Percentiles rank a stretch among this genome's conserved stretches.
Conservation (phyloP, 1,284 basidiomycete species). For the Ustilago hordei region DNA sequence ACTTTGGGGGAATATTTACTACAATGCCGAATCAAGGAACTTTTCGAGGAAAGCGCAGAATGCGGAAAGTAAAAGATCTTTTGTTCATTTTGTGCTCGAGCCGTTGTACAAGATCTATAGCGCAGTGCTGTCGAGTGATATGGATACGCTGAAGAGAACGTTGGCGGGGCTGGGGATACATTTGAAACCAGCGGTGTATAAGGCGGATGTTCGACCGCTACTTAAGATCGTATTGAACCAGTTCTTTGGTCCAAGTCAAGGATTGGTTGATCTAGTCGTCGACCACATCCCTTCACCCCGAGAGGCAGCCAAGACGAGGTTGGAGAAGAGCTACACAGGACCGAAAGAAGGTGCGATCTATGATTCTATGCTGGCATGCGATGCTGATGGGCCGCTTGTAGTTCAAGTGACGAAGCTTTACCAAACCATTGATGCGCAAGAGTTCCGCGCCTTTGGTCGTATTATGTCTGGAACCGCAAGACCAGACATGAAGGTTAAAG, state of each 20-base stretch:
- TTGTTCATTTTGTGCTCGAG: constrained; percentile 96
- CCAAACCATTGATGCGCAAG: constrained; percentile 93
- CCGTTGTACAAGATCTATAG: constrained; percentile 98
- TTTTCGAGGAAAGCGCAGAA: constrained; percentile 87
- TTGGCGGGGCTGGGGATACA: constrained; percentile 84
- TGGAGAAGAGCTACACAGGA: constrained; percentile 69
- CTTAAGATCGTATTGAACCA: constrained; percentile 92
- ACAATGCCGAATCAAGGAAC: constrained; percentile 82
- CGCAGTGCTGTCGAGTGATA: constrained; percentile 89
- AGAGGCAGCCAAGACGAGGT: constrained; percentile 79
- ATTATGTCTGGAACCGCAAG: constrained; percentile 90
- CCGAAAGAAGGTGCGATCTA: constrained; percentile 70
- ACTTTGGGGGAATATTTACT: constrained; percentile 99
- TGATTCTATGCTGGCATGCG: constrained; percentile 82
- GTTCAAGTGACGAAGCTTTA: constrained; percentile 94
- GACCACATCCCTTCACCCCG: constrained; percentile 88
- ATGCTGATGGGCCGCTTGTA: constrained; percentile 87
- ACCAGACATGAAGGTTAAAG: constrained; percentile 87
- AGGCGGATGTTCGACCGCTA: constrained; percentile 96
- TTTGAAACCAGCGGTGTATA: constrained; percentile 92
- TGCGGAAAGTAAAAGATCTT: constrained; percentile 84
- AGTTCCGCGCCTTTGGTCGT: constrained; percentile 94
- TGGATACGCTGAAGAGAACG: constrained; percentile 83
- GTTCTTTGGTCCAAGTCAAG: constrained; percentile 88
- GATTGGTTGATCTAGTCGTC: constrained; percentile 91